phyloP scores from a whole-genome alignment of 176 grass and related monocot genomes.

The Hordeum vulgare region DNA sequence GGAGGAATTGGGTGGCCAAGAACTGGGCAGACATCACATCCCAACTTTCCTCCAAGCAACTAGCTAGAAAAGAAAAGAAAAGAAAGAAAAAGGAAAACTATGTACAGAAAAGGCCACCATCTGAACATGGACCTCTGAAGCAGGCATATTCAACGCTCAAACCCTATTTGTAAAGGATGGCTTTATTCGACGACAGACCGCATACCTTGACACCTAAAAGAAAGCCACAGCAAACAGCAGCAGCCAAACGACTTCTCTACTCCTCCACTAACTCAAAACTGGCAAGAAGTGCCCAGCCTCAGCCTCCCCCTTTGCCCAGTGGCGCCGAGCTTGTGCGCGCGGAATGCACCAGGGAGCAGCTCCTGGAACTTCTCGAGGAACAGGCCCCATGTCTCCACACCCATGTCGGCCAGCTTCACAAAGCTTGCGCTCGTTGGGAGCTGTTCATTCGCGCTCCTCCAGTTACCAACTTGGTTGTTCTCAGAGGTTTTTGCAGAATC shows the following conservation, averaged over 20 bases:
- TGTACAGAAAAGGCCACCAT: constrained; percentile 49
- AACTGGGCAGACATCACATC: constrained; percentile 23
- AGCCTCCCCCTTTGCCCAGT: constrained; percentile 49
- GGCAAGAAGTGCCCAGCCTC: constrained; percentile 88
- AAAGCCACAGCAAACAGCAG: constrained; percentile 30
- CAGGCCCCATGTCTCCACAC: constrained; percentile 38
- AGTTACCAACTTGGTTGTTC: constrained; percentile 37
- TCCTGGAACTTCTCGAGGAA: constrained; percentile 95
- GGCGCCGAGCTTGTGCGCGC: constrained; percentile 15
- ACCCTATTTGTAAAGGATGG: constrained; percentile 26
- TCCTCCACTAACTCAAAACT: constrained; percentile 68
- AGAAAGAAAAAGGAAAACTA: not conserved
- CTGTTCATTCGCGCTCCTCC: constrained; percentile 61
- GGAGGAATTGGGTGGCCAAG: constrained; percentile 29
- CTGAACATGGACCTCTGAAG: constrained; percentile 27
- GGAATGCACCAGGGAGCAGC: constrained; percentile 48
- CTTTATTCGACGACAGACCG: constrained; percentile 34
- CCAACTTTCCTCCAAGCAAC: constrained; percentile 30
- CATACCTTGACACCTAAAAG: constrained; percentile 31
- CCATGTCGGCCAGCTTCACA: constrained; percentile 69
- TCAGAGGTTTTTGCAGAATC: constrained; percentile 17
- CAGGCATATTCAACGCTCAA: constrained; percentile 24
- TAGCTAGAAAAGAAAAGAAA: constrained; percentile 24
- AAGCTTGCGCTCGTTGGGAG: constrained; percentile 56
- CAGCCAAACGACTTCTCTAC: constrained; percentile 20